phyloP scores from a whole-genome alignment of 2,329 filamentous ascomycete genomes.

The Boeremia lycopersici region DNA sequence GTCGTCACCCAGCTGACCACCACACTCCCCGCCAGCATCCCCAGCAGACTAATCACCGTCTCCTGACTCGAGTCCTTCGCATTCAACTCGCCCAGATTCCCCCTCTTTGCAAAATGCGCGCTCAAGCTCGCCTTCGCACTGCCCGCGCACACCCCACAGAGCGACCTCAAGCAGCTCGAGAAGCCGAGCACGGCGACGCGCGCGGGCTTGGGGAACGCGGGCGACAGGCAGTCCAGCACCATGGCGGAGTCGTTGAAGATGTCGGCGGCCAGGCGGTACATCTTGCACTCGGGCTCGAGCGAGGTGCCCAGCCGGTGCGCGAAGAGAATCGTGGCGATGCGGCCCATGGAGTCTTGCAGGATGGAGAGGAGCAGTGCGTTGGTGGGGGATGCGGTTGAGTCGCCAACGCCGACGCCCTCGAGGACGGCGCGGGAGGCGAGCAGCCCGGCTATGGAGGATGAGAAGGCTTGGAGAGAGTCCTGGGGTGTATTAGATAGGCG shows the following conservation, averaged over 20 bases:
- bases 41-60: slow-evolving; percentile 85
- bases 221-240: slow-evolving; percentile 82
- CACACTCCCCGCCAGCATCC: slow-evolving; percentile 82
- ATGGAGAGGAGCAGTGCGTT: slow-evolving; percentile 82
- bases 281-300: slow-evolving; percentile 89
- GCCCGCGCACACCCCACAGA: slow-evolving; percentile 90
- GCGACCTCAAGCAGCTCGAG: slow-evolving; percentile 65
- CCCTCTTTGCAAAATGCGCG: slow-evolving; percentile 85
- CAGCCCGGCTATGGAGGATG: slow-evolving; percentile 78
- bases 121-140: slow-evolving; percentile 90
- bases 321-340: slow-evolving; percentile 84
- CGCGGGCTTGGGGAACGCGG: slow-evolving; percentile 67
- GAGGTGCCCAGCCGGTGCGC: slow-evolving; percentile 80
- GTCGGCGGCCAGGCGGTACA: slow-evolving; percentile 84
- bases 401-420: slow-evolving; percentile 78
- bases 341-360: slow-evolving; percentile 79
- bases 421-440: slow-evolving; percentile 75
- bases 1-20: slow-evolving; percentile 78
- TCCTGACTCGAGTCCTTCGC: slow-evolving; percentile 96
- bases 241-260: slow-evolving; percentile 87
- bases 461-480: slow-evolving; percentile 85
- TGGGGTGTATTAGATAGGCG: slow-evolving; percentile 17
- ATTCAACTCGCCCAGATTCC: slow-evolving; percentile 91
- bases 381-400: slow-evolving; percentile 78
- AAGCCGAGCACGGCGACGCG: slow-evolving; percentile 65